phyloP scores from a whole-genome alignment of 805 yeast genomes.

The Saturnispora sekii region DNA sequence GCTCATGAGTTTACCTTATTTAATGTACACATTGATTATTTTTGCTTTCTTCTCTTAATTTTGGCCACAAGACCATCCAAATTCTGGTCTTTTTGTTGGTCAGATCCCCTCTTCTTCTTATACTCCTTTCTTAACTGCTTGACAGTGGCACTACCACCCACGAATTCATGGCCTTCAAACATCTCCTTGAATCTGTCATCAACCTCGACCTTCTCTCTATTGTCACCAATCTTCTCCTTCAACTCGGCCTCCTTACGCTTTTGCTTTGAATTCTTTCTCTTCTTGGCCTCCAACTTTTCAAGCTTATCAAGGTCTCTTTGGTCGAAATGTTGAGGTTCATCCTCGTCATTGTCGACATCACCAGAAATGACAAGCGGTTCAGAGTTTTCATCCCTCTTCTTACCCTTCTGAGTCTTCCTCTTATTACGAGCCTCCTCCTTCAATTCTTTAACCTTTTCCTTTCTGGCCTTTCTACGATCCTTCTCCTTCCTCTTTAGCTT shows the following conservation, averaged over 20 bases:
- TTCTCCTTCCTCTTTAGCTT: constrained; percentile 80
- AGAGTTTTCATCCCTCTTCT: constrained; percentile 30
- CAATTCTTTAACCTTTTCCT: constrained; percentile 60
- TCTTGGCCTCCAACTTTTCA: constrained; percentile 45
- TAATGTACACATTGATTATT: background rate
- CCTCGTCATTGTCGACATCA: constrained; percentile 52
- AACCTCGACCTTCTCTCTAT: constrained; percentile 35
- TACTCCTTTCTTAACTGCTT: constrained; percentile 71
- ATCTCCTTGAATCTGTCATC: constrained; percentile 84
- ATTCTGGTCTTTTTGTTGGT: constrained; percentile 11
- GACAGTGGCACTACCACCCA: constrained; percentile 91
- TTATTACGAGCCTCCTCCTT: constrained; percentile 43
- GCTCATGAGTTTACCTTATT: background rate
- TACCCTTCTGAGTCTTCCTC: constrained; percentile 24
- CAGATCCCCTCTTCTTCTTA: constrained; percentile 22
- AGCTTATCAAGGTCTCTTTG: constrained; percentile 70
- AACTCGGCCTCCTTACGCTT: constrained; percentile 41
- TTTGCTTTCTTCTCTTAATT: constrained; percentile 31
- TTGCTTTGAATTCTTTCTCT: constrained; percentile 38
- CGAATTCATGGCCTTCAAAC: constrained; percentile 79
- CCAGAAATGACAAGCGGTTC: constrained; percentile 69
- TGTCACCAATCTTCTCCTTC: constrained; percentile 30
- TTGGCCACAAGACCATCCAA: constrained; percentile 36
- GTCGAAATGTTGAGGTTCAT: constrained; percentile 55
- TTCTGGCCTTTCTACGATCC: constrained; percentile 81